Evolutionary conservation across 1,284 basidiomycete genomes (phyloP).

Genomic region (Ganoderma resinaceum): DNA sequence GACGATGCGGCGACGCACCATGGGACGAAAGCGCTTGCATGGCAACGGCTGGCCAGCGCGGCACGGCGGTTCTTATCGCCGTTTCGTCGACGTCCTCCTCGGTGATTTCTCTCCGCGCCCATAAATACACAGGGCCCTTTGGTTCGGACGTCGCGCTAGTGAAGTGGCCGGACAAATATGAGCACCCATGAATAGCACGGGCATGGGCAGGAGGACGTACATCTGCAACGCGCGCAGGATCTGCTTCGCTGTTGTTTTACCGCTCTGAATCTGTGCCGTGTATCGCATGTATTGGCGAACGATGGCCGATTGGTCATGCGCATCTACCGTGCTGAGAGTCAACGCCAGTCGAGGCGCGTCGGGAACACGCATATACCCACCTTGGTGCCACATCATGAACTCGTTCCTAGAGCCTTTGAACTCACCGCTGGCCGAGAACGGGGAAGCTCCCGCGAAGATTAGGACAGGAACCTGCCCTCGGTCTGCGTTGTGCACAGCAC

Average conservation of each 20-base stretch:
- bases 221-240: slow-evolving; percentile 68
- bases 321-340: slow-evolving; percentile 46
- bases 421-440: slow-evolving; percentile 61
- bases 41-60: slow-evolving; percentile 58
- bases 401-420: slow-evolving; percentile 69
- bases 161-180: background rate
- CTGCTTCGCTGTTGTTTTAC: slow-evolving; percentile 53
- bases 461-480: slow-evolving; percentile 63
- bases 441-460: slow-evolving; percentile 73
- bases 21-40: slow-evolving; percentile 53
- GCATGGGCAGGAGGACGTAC: slow-evolving; percentile 39
- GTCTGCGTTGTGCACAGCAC: slow-evolving; percentile 75
- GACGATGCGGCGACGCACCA: slow-evolving; percentile 42
- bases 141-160: slow-evolving; percentile 67
- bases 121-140: slow-evolving; percentile 74
- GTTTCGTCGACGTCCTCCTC: slow-evolving; percentile 62
- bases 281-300: slow-evolving; percentile 77
- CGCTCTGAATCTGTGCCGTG: slow-evolving; percentile 62
- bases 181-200: background rate
- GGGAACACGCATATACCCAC: slow-evolving; percentile 40
- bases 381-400: slow-evolving; percentile 76
- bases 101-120: slow-evolving; percentile 70
- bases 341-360: background rate
- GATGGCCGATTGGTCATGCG: slow-evolving; percentile 69
- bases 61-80: slow-evolving; percentile 38